Evolutionary conservation across 2,329 filamentous ascomycete species (phyloP), one percentile per base, ranked within the genome.

Genomic region (Pseudogymnoascus sp.): DNA sequence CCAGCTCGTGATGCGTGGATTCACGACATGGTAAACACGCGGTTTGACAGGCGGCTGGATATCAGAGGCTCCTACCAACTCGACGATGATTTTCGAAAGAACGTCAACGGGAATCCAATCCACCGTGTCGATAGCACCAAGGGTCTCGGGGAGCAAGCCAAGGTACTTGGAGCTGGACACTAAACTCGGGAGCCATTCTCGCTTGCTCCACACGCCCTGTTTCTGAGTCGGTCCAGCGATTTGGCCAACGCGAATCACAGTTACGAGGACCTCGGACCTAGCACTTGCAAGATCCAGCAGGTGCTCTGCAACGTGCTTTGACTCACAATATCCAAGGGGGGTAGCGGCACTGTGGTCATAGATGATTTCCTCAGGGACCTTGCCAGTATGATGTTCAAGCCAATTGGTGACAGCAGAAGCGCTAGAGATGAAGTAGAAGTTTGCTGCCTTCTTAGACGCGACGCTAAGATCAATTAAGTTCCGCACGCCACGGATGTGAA

Each of bases 71-170:
- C 29, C 29, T 33, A 72, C 67, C 72, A 77, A 67, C 19, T 76
- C 74, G 7, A 74, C 67, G 0, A 79, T 63, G 2, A 76, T 72
- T 1, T 73, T 68, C 1, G 75, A 74, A 4, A 78, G 70, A 0
- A 74, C 33, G 59, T 81, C 78, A 10, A 78, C 73, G 0, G 79
- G 79, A 1, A 81, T 65, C 78, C 78, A 81, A 61, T 79, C 76
- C 2, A 80, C 69, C 4, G 69, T 68, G 16, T 76, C 68, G 6
- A 65, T 67, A 1, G 68, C 37, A 1, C 75, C 76, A 3, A 81
- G 66, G 5, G 70, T 66, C 2, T 71, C 68, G 0, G 79, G 79
- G 0, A 81, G 47, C 3, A 68, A 69, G 0, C 74, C 72, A 0
- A 79, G 66, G 7, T 74, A 69, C 4, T 73, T 66, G 0, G 76